Evolutionary conservation across 2,329 filamentous ascomycete species (phyloP).

Genomic region (Coccinonectria pachysandricola): DNA sequence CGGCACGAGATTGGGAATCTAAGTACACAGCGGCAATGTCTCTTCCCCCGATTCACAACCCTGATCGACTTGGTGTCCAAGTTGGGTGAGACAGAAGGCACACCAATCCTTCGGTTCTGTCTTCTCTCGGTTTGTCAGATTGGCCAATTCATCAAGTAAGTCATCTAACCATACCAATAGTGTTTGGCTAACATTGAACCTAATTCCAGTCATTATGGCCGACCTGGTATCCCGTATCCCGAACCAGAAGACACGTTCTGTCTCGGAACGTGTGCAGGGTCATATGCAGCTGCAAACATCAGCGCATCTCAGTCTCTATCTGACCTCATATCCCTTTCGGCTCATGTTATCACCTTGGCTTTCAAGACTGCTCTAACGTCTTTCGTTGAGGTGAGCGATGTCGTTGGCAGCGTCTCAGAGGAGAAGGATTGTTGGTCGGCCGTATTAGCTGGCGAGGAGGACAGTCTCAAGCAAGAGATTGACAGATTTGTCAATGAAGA

Average conservation of each 20-base stretch:
- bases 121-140: slow-evolving; percentile 14
- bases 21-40: slow-evolving; percentile 5
- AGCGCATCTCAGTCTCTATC: slow-evolving; percentile 13
- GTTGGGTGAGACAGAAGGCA: slow-evolving; percentile 9
- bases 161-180: not conserved
- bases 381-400: slow-evolving; percentile 4
- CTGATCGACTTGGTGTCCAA: slow-evolving; percentile 17
- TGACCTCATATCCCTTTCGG: slow-evolving; percentile 12
- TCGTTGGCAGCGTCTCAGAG: slow-evolving; percentile 6
- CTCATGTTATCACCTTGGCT: slow-evolving; percentile 9
- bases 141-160: slow-evolving; percentile 17
- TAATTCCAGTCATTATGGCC: slow-evolving; percentile 7
- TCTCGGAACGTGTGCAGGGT: slow-evolving; percentile 17
- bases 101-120: slow-evolving; percentile 12
- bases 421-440: slow-evolving; percentile 10
- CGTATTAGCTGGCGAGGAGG: slow-evolving; percentile 6
- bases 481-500: slow-evolving; percentile 2
- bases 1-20: slow-evolving; percentile 13
- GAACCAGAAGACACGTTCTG: slow-evolving; percentile 9
- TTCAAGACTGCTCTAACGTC: slow-evolving; percentile 14
- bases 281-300: slow-evolving; percentile 17
- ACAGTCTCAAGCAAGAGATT: slow-evolving; percentile 4
- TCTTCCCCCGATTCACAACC: slow-evolving; percentile 19
- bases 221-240: slow-evolving; percentile 10
- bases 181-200: not conserved